Base-by-base conservation (phyloP, 495 filamentous ascomycete species). In the Parathielavia hyrcaniae region DNA sequence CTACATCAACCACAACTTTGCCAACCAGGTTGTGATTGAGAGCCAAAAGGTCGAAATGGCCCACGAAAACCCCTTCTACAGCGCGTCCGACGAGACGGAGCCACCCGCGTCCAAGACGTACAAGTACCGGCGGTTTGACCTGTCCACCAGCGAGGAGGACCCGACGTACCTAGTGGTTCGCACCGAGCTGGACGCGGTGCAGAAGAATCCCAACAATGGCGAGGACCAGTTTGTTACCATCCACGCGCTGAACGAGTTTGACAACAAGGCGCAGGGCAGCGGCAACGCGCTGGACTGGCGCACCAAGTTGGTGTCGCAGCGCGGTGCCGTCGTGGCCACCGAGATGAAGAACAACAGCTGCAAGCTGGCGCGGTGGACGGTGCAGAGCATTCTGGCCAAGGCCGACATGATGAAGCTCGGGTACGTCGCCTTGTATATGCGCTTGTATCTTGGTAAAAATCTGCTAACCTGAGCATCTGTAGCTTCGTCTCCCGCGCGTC, bases 261-360 rank as follows among this genome's bases (percentile, higher is more conserved):
- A 98, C 75, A 87, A 81, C 81, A 96, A 96, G 77, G 93, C 95
- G 11, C 92, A 93, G 67, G 93, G 93, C 54, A 87, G 87, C 61
- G 92, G 93, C 61, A 89, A 90, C 55, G 95, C 93, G 43, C 78
- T 97, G 30, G 91, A 98, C 80, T 98, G 93, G 93, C 83, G 92
- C 67, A 83, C 83, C 57, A 98, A 97, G 81, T 83, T 98, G 49
- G 86, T 84, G 54, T 88, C 86, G 59, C 90, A 96, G 77, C 84
- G 93, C 58, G 93, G 93, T 79, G 93, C 93, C 30, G 91, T 97
- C 34, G 87, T 98, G 16, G 93, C 93, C 19, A 98, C 93, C n/a
- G 93, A 93, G 74, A 98, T 98, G 93, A 98, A 98, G 86, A 98
- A 98, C 82, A 98, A 98, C 81, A 88, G 84, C 67, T 92, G 87